Evolutionary conservation across 2,329 filamentous ascomycete species (phyloP).

Genomic region (Penicillium capsulatum): DNA sequence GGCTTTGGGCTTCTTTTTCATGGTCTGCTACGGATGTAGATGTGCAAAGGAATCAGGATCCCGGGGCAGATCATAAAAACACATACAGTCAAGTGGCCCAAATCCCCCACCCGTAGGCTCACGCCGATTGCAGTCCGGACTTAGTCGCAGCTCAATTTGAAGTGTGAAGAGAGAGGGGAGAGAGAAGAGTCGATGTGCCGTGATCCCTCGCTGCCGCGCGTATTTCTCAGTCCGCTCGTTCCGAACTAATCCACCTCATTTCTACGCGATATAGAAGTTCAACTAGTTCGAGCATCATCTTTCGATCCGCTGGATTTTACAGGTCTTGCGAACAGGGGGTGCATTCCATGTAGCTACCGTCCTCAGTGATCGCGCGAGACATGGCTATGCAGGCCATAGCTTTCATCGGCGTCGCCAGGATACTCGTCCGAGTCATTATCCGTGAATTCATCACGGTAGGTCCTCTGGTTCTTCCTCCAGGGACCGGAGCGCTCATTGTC

Average conservation of each 20-base stretch:
- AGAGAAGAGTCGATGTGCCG: conserved; percentile 14
- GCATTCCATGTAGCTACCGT: neutral
- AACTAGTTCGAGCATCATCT: no score
- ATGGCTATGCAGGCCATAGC: conserved; percentile 41
- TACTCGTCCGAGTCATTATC: conserved; percentile 50
- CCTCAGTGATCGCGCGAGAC: conserved; percentile 18
- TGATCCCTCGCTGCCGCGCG: conserved; percentile 25
- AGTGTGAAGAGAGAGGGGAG: conserved; percentile 9
- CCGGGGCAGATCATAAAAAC: neutral
- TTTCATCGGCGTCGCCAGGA: conserved; percentile 40
- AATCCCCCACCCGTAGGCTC: conserved; percentile 3
- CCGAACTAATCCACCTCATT: neutral
- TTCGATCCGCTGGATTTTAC: no score
- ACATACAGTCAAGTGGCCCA: conserved; percentile 13
- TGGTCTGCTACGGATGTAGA: conserved; percentile 15
- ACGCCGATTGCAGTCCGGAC: conserved; percentile 7
- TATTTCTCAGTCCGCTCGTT: conserved; percentile 33
- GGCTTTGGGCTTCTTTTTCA: conserved; percentile 1
- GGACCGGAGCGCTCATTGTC: conserved; percentile 26
- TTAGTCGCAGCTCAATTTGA: conserved; percentile 9
- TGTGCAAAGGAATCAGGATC: conserved; percentile 1
- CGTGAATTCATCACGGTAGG: conserved; percentile 54
- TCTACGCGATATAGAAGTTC: neutral
- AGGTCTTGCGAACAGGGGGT: no score
- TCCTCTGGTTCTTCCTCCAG: conserved; percentile 27